Base-by-base conservation (phyloP, 169 alveolate species). In the Plasmodium knowlesi region DNA sequence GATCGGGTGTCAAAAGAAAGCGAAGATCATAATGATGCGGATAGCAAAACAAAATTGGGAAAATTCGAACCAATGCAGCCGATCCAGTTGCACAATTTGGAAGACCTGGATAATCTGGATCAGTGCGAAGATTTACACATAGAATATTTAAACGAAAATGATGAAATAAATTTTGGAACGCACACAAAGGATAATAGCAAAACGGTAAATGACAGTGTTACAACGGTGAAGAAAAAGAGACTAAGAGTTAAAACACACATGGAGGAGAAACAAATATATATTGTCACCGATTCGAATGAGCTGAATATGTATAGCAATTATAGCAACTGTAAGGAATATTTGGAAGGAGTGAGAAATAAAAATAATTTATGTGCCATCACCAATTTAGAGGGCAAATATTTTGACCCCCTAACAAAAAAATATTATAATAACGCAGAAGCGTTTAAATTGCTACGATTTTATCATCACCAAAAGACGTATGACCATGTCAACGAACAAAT, bases 381-480 rank as follows among this genome's bases (percentile, higher is more conserved):
- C 39, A 91, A 91, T 91, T 91, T 91, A 10, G 95, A 91, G 83
- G 95, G 95, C 37, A 80, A 50, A 41, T 91, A 91, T 82, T 91
- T 91, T 78, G 95, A 91, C 22, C 95, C 95, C 9, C 61, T 91
- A 82, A 91, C 95, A 22, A 32, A 82, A 91, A 67, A 80, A 80
- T 91, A 91, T 91, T 91, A 76, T 28, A 70, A 82, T 71, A 82
- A 91, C 37, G 82, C 84, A 43, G 74, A 74, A n/a, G 91, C 92
- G 46, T 91, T 91, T 70, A 91, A 91, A 71, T 37, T 50, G 16
- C 43, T 91, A 82, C 46, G 95, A 71, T 91, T 71, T 67, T 54
- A 28, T 14, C 76, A 91, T 91, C 92, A 82, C 76, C 50, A 82
- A 71, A 57, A 81, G 3, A 71, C 22, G 50, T 91, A 82, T 53